Base-by-base conservation (phyloP, 2,329 filamentous ascomycete species). In the Fusarium beomiforme region DNA sequence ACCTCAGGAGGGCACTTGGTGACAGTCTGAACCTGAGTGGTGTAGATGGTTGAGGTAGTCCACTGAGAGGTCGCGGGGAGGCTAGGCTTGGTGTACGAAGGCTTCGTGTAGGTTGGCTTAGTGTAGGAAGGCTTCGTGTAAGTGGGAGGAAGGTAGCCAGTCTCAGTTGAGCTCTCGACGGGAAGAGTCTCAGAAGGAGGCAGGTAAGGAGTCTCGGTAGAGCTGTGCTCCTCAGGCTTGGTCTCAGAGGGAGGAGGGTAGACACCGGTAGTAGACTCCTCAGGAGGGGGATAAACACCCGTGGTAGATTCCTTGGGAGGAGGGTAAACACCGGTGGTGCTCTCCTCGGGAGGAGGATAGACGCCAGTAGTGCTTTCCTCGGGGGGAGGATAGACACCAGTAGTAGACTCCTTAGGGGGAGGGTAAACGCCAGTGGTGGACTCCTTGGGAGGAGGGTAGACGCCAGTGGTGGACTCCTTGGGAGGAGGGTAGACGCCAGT, bases 11-110 rank as follows among this genome's bases (percentile, higher is more conserved):
- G 58, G 6, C 70, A 72, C 44, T 39, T 47, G 4, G 69, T 72
- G 33, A 72, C 67, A 1, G 70, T 72, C 10, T 58, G 49, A 2
- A 67, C 51, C 26, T 33, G 41, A 10, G 70, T 73, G 23, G 70
- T 73, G 59, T 73, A 73, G n/a, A 73, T 54, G 17, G 70, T 73
- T 2, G 67, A 71, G 23, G 70, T 73, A 8, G 58, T 46, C 66
- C 36, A 57, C 37, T 36, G 17, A 36, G 71, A 72, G 39, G 71
- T 71, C 33, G 61, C 34, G 4, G 64, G 44, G 41, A 61, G 57
- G 4, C 26, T 59, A 10, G 58, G 68, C 46, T 51, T 46, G 5
- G 47, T 56, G 39, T 59, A 64, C 26, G 62, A 61, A 68, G 64
- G 64, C 47, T 60, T 54, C 29, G 58, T 29, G 59, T 64, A 64